Conservation (phyloP, 108 stramenopile genomes). For the Stephanodiscus minutulus region DNA sequence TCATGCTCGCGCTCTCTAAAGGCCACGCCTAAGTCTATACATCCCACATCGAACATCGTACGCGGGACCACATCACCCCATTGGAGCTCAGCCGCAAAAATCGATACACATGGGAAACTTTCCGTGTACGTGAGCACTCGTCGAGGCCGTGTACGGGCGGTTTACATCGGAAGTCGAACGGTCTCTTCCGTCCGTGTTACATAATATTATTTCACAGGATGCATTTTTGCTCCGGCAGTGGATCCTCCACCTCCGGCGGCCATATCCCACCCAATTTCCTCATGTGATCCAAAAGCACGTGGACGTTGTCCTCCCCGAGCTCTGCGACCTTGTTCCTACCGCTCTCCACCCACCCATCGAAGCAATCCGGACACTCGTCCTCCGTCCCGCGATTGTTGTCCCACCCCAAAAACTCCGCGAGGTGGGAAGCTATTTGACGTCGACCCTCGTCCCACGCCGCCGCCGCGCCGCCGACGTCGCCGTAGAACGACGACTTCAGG, state of each 20-base stretch:
- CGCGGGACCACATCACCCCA: too few relatives aligned
- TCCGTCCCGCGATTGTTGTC: background rate
- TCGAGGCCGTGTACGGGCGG: too few relatives aligned
- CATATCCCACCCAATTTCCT: conserved; percentile 4
- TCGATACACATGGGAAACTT: too few relatives aligned
- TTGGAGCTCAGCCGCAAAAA: too few relatives aligned
- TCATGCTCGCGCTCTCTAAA: too few relatives aligned
- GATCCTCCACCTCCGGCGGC: background rate
- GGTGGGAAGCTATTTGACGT: background rate
- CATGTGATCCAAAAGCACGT: background rate
- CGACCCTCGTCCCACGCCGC: background rate
- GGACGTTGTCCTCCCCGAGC: background rate
- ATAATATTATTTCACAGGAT: background rate
- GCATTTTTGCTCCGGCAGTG: background rate
- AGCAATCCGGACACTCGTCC: background rate
- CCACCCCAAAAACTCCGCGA: background rate
- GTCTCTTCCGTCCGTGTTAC: too few relatives aligned
- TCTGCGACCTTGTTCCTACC: background rate
- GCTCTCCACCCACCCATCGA: background rate
- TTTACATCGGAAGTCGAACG: too few relatives aligned
- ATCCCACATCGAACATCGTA: too few relatives aligned
- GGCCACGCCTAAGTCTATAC: too few relatives aligned
- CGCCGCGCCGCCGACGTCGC: background rate
- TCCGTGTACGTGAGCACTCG: too few relatives aligned
- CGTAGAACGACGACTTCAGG: background rate